Evolutionary conservation across 305 asterid genomes (phyloP).

Genomic region (Solanum chacoense): DNA sequence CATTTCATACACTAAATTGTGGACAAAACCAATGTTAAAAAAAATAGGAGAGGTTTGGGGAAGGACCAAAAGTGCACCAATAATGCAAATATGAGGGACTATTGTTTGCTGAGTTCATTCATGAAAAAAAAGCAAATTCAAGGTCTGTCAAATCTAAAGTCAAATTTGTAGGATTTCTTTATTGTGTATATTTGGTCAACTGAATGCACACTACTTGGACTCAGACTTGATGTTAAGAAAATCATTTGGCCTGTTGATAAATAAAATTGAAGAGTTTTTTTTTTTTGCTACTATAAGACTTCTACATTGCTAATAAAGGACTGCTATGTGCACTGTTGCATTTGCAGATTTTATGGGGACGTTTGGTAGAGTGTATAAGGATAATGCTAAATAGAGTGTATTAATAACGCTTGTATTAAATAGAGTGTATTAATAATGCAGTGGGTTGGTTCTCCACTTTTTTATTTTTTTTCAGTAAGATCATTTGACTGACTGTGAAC

Average conservation of each 20-base stretch:
- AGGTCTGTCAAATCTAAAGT: conserved; percentile 32
- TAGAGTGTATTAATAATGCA: background rate
- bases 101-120: conserved; percentile 61
- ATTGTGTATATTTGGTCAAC: background rate
- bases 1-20: background rate
- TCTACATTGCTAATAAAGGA: background rate
- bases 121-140: conserved; percentile 78
- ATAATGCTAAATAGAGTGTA: background rate
- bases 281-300: background rate
- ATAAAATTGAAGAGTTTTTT: background rate
- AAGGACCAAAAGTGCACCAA: background rate
- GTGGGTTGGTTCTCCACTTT: background rate
- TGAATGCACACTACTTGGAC: background rate
- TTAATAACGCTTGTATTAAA: background rate
- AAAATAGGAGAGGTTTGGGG: background rate
- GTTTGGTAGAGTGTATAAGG: background rate
- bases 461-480: background rate
- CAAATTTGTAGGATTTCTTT: background rate
- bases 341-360: background rate
- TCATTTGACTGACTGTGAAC: background rate
- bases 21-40: background rate
- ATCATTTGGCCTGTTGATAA: background rate
- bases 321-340: background rate
- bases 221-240: background rate
- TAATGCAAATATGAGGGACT: background rate